Evolutionary conservation across 495 filamentous ascomycete genomes (phyloP).

Genomic region (Pyrenula massariospora): DNA sequence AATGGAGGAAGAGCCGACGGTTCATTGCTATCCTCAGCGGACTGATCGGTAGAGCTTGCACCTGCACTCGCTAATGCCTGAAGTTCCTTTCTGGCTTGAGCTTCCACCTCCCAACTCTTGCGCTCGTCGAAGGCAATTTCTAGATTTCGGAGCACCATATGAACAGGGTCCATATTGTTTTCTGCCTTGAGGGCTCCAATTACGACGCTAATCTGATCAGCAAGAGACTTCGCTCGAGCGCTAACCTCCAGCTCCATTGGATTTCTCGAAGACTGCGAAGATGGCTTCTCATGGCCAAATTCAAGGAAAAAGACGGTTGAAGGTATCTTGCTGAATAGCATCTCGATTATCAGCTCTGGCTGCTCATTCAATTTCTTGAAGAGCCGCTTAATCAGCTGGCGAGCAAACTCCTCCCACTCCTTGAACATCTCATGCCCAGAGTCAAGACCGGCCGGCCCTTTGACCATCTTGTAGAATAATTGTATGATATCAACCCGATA

Average conservation of each 20-base stretch:
- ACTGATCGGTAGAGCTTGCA: conserved; percentile 12
- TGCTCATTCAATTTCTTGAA: conserved; percentile 71
- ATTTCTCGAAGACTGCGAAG: conserved; percentile 44
- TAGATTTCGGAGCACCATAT: conserved; percentile 69
- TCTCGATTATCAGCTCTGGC: conserved; percentile 71
- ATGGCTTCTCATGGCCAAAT: conserved; percentile 79
- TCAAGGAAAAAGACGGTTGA: conserved; percentile 76
- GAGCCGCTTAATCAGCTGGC: conserved; percentile 65
- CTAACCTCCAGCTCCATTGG: conserved; percentile 74
- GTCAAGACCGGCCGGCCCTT: conserved; percentile 73
- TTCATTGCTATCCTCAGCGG: conserved; percentile 7
- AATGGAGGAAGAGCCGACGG: conserved; percentile 20
- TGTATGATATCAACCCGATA: conserved; percentile 85
- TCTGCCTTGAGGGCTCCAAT: conserved; percentile 70
- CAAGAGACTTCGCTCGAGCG: conserved; percentile 39
- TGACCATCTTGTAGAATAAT: conserved; percentile 83
- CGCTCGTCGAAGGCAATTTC: conserved; percentile 58
- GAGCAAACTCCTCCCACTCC: conserved; percentile 86
- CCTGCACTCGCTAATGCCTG: conserved; percentile 23
- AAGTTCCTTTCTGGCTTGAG: conserved; percentile 41
- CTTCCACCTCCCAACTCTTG: conserved; percentile 64
- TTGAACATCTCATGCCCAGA: conserved; percentile 49
- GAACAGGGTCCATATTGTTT: conserved; percentile 58
- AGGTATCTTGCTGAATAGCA: conserved; percentile 89
- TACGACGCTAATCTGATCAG: conserved; percentile 65